phyloP scores from a whole-genome alignment of 2,329 filamentous ascomycete genomes.

The Emericellopsis cladophorae region DNA sequence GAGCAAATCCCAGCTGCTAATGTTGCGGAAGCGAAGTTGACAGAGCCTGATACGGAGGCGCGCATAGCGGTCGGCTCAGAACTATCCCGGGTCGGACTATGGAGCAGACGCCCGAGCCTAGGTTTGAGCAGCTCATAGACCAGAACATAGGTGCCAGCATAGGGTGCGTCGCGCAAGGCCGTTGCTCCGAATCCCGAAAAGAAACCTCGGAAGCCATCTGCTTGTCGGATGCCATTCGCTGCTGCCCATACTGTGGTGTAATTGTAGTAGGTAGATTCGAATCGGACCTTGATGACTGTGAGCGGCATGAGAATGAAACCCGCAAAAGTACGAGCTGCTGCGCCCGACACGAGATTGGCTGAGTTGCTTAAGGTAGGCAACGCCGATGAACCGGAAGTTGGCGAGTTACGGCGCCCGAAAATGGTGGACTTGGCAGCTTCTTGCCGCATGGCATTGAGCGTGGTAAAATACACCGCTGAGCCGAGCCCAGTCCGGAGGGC shows the following conservation, averaged over 20 bases:
- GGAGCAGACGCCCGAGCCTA: slow-evolving; percentile 26
- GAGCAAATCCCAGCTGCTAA: slow-evolving; percentile 74
- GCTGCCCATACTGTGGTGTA: slow-evolving; percentile 70
- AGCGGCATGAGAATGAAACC: slow-evolving; percentile 92
- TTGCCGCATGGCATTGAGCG: slow-evolving; percentile 73
- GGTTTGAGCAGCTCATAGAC: slow-evolving; percentile 82
- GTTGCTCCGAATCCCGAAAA: slow-evolving; percentile 93
- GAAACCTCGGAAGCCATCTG: slow-evolving; percentile 69
- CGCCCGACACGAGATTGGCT: slow-evolving; percentile 76
- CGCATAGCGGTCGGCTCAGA: slow-evolving; percentile 11
- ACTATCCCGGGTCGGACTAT: no score
- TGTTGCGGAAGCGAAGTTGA: slow-evolving; percentile 79
- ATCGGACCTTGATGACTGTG: slow-evolving; percentile 92
- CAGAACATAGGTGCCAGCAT: slow-evolving; percentile 86
- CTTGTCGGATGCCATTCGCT: slow-evolving; percentile 57
- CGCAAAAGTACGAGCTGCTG: slow-evolving; percentile 70
- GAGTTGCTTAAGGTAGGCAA: slow-evolving; percentile 74
- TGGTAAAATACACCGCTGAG: slow-evolving; percentile 86
- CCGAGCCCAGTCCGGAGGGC: slow-evolving; percentile 90
- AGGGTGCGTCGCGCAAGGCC: slow-evolving; percentile 86
- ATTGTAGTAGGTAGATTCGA: slow-evolving; percentile 76
- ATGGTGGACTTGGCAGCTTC: slow-evolving; percentile 23
- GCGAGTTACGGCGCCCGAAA: slow-evolving; percentile 9
- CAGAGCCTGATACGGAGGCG: slow-evolving; percentile 34
- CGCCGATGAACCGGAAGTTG: slow-evolving; percentile 43